These are phyloP conservation scores for Eremothecium coryli DNA, from an alignment of 1,139 yeast species.

Conservation along the genomic window DNA sequence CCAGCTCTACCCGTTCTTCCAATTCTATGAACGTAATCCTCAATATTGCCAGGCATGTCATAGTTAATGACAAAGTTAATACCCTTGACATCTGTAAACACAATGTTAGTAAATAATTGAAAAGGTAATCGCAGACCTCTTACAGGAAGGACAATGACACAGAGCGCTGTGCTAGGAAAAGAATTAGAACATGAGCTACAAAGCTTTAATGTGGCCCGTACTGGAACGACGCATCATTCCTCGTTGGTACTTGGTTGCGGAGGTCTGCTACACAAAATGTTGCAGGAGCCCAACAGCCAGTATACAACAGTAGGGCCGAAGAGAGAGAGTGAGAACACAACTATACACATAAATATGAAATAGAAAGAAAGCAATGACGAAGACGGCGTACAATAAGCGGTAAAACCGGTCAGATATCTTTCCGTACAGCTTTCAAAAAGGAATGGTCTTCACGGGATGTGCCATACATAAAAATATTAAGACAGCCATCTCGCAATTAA, in stretches of 20 bases:
- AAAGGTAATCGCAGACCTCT: conserved; percentile 3
- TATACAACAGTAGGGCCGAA: no score
- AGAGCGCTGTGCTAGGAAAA: conserved; percentile 5
- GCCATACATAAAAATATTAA: no score
- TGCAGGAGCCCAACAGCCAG: conserved; percentile 2
- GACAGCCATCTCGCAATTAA: no score
- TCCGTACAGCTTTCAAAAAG: no score
- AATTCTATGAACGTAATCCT: conserved; percentile 71
- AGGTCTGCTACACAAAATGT: no score
- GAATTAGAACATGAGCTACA: conserved; percentile 4
- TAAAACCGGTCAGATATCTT: no score
- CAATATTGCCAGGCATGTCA: conserved; percentile 97
- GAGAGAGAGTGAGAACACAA: not conserved
- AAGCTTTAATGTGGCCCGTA: conserved; percentile 1
- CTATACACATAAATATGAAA: conserved; percentile 5
- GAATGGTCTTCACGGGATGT: no score
- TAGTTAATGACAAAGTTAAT: conserved; percentile 85
- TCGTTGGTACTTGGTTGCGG: no score
- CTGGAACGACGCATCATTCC: conserved; percentile 1
- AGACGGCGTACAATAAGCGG: not conserved
- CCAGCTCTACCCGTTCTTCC: conserved; percentile 99
- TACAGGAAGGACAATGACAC: conserved; percentile 6
- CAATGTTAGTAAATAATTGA: conserved; percentile 14
- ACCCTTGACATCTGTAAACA: conserved; percentile 98
- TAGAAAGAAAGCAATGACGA: conserved; percentile 5